phyloP scores from a whole-genome alignment of 192 early-diverging fungal species.

The Powellomyces hirtus region DNA sequence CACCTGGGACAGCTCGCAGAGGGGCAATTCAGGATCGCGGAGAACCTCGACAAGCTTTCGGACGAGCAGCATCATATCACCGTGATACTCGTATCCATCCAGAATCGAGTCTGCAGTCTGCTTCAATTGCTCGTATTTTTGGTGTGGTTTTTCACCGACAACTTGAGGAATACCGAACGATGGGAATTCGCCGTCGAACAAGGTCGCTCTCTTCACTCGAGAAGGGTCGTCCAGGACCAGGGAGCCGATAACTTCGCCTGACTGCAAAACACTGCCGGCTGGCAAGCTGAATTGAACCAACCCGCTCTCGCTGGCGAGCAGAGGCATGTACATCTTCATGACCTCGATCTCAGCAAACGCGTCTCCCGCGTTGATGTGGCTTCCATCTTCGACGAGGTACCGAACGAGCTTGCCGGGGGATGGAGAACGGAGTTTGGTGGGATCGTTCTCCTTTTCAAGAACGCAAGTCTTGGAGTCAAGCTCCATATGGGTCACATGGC shows the following conservation, averaged over 20 bases:
- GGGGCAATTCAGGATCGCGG: constrained; percentile 77
- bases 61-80: constrained; percentile 64
- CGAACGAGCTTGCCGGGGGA: constrained; percentile 97
- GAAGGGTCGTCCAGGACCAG: constrained; percentile 93
- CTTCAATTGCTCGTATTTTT: constrained; percentile 67
- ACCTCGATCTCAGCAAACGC: constrained; percentile 99
- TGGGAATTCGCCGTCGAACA: constrained; percentile 59
- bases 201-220: constrained; percentile 83
- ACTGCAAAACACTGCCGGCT: constrained; percentile 74
- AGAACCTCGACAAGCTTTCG: constrained; percentile 75
- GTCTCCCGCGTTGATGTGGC: constrained; percentile 83
- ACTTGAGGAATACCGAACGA: constrained; percentile 70
- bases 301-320: constrained; percentile 88
- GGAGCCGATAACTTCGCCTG: constrained; percentile 92
- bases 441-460: constrained; percentile 96
- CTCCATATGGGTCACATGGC: constrained; percentile 81
- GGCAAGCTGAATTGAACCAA: constrained; percentile 87
- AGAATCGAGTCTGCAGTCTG: constrained; percentile 71
- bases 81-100: constrained; percentile 84
- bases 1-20: constrained; percentile 74
- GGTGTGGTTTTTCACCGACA: constrained; percentile 85
- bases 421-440: constrained; percentile 91
- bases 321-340: constrained; percentile 99
- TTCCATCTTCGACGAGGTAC: constrained; percentile 88
- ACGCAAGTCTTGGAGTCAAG: constrained; percentile 89